phyloP scores from a whole-genome alignment of 768 basidiomycete species.

The Suillus spraguei region DNA sequence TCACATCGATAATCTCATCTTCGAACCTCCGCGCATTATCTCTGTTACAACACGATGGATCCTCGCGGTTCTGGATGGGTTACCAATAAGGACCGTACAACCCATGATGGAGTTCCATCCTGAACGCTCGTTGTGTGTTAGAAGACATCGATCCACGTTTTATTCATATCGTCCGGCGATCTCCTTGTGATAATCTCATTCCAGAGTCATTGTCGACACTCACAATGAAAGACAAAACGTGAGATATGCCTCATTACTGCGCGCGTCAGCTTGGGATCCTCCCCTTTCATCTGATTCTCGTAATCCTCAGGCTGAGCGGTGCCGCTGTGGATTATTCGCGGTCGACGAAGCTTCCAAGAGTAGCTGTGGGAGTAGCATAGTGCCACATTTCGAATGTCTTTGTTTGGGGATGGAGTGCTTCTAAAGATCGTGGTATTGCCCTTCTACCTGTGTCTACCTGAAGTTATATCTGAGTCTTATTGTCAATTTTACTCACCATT shows the following conservation, averaged over 20 bases:
- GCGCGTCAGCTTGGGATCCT: not conserved
- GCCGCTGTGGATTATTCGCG: not conserved
- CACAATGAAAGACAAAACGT: constrained; percentile 7
- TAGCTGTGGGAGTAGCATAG: not conserved
- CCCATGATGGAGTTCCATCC: not conserved
- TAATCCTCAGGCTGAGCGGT: not conserved
- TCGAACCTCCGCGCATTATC: constrained; percentile 5
- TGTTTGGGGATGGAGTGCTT: not conserved
- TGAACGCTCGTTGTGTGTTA: constrained; percentile 4
- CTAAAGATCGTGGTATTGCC: not conserved
- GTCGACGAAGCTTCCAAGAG: not conserved
- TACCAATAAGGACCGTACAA: not conserved
- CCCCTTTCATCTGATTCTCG: not conserved
- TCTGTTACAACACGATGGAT: constrained; percentile 4
- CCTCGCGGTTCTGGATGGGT: not conserved
- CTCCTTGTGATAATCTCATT: constrained; percentile 7
- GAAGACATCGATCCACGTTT: constrained; percentile 6
- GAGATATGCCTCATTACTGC: not conserved
- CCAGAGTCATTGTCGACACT: not conserved
- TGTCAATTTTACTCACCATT: not conserved
- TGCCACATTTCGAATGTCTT: not conserved
- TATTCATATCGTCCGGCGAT: constrained; percentile 6
- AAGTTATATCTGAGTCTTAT: not conserved
- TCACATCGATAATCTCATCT: constrained; percentile 1
- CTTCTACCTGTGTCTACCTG: not conserved